Conservation (phyloP, 768 basidiomycete genomes). For the Mycena rosella region DNA sequence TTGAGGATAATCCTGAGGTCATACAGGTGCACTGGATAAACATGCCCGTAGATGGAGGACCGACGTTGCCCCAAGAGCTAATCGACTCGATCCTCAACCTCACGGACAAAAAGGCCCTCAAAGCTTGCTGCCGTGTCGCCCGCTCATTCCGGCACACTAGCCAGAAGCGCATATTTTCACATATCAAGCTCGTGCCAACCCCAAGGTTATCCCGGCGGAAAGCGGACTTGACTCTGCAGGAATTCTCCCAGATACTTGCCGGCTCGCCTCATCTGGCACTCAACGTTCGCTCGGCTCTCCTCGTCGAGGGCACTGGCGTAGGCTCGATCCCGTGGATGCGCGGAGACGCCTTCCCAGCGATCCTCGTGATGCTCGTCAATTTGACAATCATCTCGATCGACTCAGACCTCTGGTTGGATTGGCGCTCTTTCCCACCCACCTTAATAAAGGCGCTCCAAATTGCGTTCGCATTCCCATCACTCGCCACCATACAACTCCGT, state of each 20-base stretch:
- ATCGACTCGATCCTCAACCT: slow-evolving; percentile 30
- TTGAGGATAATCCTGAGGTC: no score
- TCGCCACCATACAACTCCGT: slow-evolving; percentile 11
- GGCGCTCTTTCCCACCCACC: slow-evolving; percentile 1
- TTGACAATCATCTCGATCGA: slow-evolving; percentile 14
- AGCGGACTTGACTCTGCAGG: not conserved
- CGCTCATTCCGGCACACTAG: slow-evolving; percentile 26
- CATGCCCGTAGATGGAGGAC: not conserved
- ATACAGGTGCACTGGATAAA: not conserved
- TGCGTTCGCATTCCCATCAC: slow-evolving; percentile 9
- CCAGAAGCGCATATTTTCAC: slow-evolving; percentile 31
- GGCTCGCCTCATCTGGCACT: slow-evolving; percentile 31
- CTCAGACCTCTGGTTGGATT: slow-evolving; percentile 1
- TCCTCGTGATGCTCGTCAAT: slow-evolving; percentile 20
- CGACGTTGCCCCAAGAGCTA: slow-evolving; percentile 29
- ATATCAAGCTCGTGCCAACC: slow-evolving; percentile 6
- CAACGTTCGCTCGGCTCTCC: slow-evolving; percentile 12
- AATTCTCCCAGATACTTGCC: slow-evolving; percentile 11
- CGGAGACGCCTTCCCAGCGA: not conserved
- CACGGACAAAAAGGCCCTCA: slow-evolving; percentile 18
- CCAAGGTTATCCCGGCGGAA: not conserved
- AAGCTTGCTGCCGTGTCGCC: slow-evolving; percentile 16
- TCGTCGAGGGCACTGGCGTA: slow-evolving; percentile 15
- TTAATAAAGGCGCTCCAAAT: not conserved
- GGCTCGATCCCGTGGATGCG: slow-evolving; percentile 10